Conservation (phyloP, 306 rosid species). For the Calophaca sinica region DNA sequence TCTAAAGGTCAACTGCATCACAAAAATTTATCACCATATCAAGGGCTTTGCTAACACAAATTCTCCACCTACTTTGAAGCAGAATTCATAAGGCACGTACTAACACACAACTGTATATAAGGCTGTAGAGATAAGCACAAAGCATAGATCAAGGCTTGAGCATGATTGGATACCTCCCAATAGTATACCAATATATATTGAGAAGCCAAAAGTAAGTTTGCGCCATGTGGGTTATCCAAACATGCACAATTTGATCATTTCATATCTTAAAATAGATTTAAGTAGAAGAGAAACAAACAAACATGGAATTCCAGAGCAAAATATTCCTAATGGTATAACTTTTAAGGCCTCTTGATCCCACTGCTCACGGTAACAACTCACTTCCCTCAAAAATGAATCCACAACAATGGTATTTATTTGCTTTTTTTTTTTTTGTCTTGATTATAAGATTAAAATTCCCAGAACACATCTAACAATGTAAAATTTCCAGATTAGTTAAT, state of each 20-base stretch:
- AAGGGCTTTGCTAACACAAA: too few species aligned
- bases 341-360: slow-evolving; percentile 1
- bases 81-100: neutral
- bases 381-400: slow-evolving; percentile 4
- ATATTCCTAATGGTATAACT: neutral
- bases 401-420: too few species aligned
- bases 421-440: too few species aligned
- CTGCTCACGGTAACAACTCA: slow-evolving; percentile 2
- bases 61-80: too few species aligned
- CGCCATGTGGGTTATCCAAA: neutral
- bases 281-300: neutral
- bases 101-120: neutral
- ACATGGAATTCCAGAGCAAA: neutral
- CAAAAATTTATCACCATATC: slow-evolving; percentile 14
- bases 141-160: slow-evolving; percentile 7
- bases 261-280: neutral
- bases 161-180: slow-evolving; percentile 18
- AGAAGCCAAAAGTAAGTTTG: slow-evolving; percentile 12
- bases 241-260: slow-evolving; percentile 22
- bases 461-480: too few species aligned
- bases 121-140: slow-evolving; percentile 25
- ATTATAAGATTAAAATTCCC: too few species aligned
- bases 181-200: neutral
- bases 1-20: slow-evolving; percentile 6
- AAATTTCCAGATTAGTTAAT: neutral